Evolutionary conservation across 768 basidiomycete species (phyloP), one percentile per base, ranked within the genome.

Genomic region (Lentinula raphanica): DNA sequence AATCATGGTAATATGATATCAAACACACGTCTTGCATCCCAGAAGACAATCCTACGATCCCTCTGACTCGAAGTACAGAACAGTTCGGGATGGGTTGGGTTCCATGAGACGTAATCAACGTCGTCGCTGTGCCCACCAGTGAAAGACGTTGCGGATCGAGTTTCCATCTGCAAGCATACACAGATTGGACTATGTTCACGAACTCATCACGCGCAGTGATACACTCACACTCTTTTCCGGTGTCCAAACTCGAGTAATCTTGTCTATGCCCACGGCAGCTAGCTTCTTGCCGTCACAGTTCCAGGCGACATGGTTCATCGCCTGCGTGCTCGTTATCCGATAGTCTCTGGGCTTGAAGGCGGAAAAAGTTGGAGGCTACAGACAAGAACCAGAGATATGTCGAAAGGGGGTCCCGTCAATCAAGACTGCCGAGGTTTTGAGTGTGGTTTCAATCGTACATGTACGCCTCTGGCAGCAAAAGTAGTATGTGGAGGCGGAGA

Each of bases 21-120:
- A 44, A 50, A 72, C 83, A 62, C 72, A 92, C 90, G 89, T 69
- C 90, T 76, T 17, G 88, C 87, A 67, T 93, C 90, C 89, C 90
- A 93, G 65, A 91, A 92, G 1, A 87, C 86, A 27, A 92, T 79
- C 25, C 82, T 76, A 62, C 84, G 77, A 63, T 93, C 90, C 64
- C 82, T 87, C 66, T 86, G 83, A 63, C 90, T 86, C 15, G 88
- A 89, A 0, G 90, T 86, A 60, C 87, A 90, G 66, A 93, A 90
- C 15, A 91, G 71, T 38, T 92, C 90, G 3, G 90, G 88, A 63
- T 92, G 90, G 2, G 86, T 88, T 1, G 90, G 90, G 67, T 90
- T 90, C 90, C 90, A 93, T 7, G 88, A 83, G 40, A 92, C 72
- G 60, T 90, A 84, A 64, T 92, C 90, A n/a, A 88, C 86, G 45